phyloP scores from a whole-genome alignment of 495 filamentous ascomycete genomes.

The Penicillium crystallinum region DNA sequence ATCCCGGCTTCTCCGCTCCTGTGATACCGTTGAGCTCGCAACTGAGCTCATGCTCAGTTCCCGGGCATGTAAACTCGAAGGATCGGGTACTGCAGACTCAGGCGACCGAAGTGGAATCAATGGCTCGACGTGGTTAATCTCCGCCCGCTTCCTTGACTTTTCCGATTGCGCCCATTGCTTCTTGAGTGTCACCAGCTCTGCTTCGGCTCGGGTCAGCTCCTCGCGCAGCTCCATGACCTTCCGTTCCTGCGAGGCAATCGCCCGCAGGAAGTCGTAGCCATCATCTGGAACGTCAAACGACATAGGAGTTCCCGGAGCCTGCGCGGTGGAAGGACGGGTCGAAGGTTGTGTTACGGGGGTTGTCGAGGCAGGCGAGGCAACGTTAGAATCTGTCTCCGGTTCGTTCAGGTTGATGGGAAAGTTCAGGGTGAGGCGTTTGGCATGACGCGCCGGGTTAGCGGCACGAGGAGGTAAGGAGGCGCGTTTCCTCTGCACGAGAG shows the following conservation, averaged over 20 bases:
- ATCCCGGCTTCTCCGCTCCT: conserved; percentile 40
- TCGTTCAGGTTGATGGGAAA: conserved; percentile 57
- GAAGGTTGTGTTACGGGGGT: conserved; percentile 36
- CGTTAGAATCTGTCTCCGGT: conserved; percentile 26
- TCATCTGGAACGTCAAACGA: conserved; percentile 45
- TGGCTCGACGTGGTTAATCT: conserved; percentile 52
- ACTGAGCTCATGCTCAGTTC: conserved; percentile 31
- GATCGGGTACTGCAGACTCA: conserved; percentile 21
- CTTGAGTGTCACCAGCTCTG: conserved; percentile 70
- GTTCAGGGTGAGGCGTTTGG: conserved; percentile 74
- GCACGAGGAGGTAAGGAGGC: conserved; percentile 51
- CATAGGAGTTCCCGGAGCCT: conserved; percentile 40
- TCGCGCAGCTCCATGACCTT: conserved; percentile 86
- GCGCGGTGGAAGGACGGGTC: conserved; percentile 25
- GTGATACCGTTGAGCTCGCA: conserved; percentile 28
- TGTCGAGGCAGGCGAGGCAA: conserved; percentile 35
- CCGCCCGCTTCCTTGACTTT: conserved; percentile 67
- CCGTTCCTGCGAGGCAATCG: conserved; percentile 89
- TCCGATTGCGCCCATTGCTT: conserved; percentile 77
- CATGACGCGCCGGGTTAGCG: conserved; percentile 51
- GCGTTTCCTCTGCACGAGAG: conserved; percentile 33
- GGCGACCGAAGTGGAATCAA: conserved; percentile 52
- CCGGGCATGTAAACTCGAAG: conserved; percentile 17
- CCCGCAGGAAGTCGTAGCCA: conserved; percentile 72
- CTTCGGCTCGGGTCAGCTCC: conserved; percentile 75